phyloP scores from a whole-genome alignment of 148 eudicot genomes.

The Silene uniflora region DNA sequence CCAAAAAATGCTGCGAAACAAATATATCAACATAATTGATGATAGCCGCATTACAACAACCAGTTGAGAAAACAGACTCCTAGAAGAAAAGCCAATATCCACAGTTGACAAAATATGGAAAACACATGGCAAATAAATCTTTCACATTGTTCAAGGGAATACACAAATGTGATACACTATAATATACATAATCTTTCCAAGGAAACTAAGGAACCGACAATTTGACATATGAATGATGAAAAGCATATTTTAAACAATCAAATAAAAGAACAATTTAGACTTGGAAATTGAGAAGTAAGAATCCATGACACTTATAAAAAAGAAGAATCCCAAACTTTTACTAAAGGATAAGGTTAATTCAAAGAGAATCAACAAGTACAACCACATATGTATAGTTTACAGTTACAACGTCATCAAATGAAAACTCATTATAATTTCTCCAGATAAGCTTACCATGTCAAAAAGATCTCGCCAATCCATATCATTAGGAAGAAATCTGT shows the following conservation, averaged over 20 bases:
- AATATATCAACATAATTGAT: neutral
- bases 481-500: slow-evolving; percentile 91
- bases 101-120: neutral
- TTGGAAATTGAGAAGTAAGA: neutral
- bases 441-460: slow-evolving; percentile 64
- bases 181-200: neutral
- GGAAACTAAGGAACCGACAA: neutral
- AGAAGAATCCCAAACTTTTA: neutral
- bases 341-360: neutral
- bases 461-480: slow-evolving; percentile 93
- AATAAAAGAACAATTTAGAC: neutral
- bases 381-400: neutral
- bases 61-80: neutral
- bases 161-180: neutral
- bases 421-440: neutral
- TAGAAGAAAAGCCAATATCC: neutral
- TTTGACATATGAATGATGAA: neutral
- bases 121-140: neutral
- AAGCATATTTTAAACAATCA: neutral
- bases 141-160: neutral
- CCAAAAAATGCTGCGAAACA: neutral
- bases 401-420: neutral
- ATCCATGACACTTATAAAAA: neutral
- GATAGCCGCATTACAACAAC: slow-evolving; percentile 8
- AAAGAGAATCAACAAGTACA: neutral